Percentiles rank a stretch among this genome's conserved stretches.
These are phyloP conservation scores for Eucalyptus viminalis DNA, from an alignment of 345 rosid species.

Conservation along the genomic window DNA sequence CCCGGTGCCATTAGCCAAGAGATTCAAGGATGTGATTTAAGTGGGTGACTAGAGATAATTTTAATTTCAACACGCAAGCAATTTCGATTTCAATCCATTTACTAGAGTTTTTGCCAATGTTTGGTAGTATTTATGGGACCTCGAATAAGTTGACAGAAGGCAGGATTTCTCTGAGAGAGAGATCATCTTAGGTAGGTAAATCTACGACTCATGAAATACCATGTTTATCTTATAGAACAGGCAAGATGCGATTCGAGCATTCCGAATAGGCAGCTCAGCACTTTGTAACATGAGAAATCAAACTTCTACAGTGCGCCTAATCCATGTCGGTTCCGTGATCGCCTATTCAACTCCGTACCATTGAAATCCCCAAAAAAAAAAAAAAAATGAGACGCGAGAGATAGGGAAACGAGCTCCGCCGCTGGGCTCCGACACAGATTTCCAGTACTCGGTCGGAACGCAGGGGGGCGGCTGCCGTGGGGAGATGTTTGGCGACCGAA, in stretches of 20 bases:
- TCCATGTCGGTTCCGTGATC: background rate
- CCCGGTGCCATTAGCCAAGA: rapidly evolving
- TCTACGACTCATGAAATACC: background rate
- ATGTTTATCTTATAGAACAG: no score
- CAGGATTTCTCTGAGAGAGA: background rate
- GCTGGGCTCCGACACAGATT: background rate
- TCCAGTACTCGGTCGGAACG: background rate
- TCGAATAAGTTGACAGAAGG: background rate
- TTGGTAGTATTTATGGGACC: background rate
- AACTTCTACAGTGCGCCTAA: background rate
- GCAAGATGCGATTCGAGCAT: background rate
- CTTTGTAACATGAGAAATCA: background rate
- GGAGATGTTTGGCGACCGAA: background rate
- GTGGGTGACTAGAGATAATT: background rate
- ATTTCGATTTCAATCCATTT: background rate
- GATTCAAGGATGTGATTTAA: background rate
- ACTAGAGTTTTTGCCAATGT: background rate
- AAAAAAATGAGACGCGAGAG: background rate
- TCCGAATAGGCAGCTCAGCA: background rate
- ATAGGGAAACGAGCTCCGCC: background rate
- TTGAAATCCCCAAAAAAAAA: background rate
- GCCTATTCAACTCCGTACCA: background rate
- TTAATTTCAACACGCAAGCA: background rate
- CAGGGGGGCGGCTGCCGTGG: background rate
- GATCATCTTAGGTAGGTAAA: background rate